Evolutionary conservation across 805 yeast species (phyloP), one percentile per base, ranked within the genome.

Genomic region (Yarrowia deformans): DNA sequence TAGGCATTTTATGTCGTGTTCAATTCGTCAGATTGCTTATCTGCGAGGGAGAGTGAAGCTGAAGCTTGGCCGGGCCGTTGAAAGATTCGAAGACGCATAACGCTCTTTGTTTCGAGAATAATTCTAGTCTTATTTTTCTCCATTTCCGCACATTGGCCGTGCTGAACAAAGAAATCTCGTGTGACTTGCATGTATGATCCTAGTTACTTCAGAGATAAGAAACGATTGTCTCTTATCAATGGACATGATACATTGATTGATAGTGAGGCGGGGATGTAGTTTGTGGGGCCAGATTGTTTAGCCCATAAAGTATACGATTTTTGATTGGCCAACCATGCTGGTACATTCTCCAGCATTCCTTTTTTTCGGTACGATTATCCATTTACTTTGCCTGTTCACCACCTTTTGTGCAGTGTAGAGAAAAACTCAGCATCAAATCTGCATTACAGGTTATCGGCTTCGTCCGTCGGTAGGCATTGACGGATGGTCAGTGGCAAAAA

Each of bases 381-480:
- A 23, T 23, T 23, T 23, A 23, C 29, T 23, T 23, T 23, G 29
- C 29, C 29, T 23, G 29, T 23, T 18, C 16, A 8, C 29, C 14
- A 10, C 14, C 9, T 12, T 19, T 19, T 7, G 18, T 49, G 37
- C 37, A 49, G 18, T 3, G 54, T 29, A 34, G n/a, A 50, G n/a
- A 50, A 49, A 49, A 49, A 49, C 18, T 12, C 55, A 34, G 55
- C 55, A 10, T 50, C 13, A 50, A 34, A 50, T 9, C 12, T 50
- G 55, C 55, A 50, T 14, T 16, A 29, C 55, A 40, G 55, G 39
- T n/a, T 19, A 50, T 39, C 39, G 55, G 55, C 29, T 23, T 23
- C 29, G 55, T 48, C 52, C 52, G 52, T 23, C 29, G 29, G 29
- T 23, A 23, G 29, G 29, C 29, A 23, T 23, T 23, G 29, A 4